Evolutionary conservation across 2,329 filamentous ascomycete species (phyloP), one percentile per base, ranked within the genome.

Genomic region (Hansfordia pulvinata): DNA sequence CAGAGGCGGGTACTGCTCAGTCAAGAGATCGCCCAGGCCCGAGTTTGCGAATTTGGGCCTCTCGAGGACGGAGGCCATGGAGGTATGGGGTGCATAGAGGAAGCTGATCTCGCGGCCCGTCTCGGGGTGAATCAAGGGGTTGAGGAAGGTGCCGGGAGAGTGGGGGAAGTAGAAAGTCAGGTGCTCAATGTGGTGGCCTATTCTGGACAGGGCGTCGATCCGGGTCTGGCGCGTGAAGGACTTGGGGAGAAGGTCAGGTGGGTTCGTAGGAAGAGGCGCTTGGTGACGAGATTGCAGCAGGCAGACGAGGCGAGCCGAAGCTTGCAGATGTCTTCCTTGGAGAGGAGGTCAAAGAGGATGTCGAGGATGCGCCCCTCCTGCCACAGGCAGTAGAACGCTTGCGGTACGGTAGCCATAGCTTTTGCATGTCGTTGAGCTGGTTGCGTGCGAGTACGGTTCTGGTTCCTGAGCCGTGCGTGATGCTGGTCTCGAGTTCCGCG

Each of bases 1-100:
- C 3, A 93, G 58, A 5, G 85, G 82, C 27, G 83, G 82, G 43
- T 92, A 93, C 53, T 93, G 84, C 46, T 83, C 74, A 10, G 83
- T 81, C 33, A 93, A 63, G 31, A 92, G 66, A 44, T 88, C 78
- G 34, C 76, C 84, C 42, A 90, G 71, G 42, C 83, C 79, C 40
- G 69, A 64, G 47, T 76, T 81, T 38, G 78, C 81, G 49, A 92
- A 92, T 53, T 83, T 88, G 27, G 78, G 79, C 28, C 74, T 61
- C 35, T 68, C 62, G 38, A 74, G 55, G 23, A 62, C 69, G 29
- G 62, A 70, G 17, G 65, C 65, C 46, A 70, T 68, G 20, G 73
- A 73, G 3, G 69, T 71, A 43, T 84, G 77, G 10, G 85, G 84
- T 30, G 72, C 78, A 56, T 93, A 93, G 25, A 85, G 58, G 51